phyloP scores from a whole-genome alignment of 73 alveolate genomes.

The Paramecium primaurelia region DNA sequence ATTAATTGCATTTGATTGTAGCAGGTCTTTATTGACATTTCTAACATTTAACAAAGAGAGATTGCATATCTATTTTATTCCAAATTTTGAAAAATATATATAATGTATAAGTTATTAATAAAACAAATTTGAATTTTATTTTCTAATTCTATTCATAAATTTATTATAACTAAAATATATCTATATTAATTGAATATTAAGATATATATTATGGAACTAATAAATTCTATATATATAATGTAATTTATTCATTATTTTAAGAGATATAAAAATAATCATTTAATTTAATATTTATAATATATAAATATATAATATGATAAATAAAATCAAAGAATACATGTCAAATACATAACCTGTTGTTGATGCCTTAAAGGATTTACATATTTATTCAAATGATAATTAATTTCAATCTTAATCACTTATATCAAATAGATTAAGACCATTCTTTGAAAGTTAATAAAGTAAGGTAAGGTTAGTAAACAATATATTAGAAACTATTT shows the following conservation, averaged over 20 bases:
- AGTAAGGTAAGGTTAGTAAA: not conserved
- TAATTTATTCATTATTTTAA: too few species aligned
- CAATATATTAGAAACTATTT: not conserved
- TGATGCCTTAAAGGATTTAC: not conserved
- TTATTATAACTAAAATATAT: not conserved
- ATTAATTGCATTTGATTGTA: not conserved
- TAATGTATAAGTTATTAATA: not conserved
- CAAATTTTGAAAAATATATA: not conserved
- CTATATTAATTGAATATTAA: too few species aligned
- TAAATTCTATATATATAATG: too few species aligned
- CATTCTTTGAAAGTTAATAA: not conserved
- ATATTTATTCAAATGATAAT: not conserved
- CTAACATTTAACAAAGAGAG: conserved; percentile 37
- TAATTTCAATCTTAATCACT: not conserved
- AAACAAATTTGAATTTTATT: not conserved
- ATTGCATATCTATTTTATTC: conserved; percentile 2
- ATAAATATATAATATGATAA: not conserved
- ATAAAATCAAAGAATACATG: not conserved
- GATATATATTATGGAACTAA: not conserved
- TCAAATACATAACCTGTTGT: not conserved
- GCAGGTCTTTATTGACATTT: conserved; percentile 53
- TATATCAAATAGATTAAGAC: not conserved
- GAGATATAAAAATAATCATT: not conserved
- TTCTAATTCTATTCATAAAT: not conserved
- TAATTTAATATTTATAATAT: not conserved